Conservation (phyloP, 2,329 filamentous ascomycete genomes). For the Diaporthe nobilis region DNA sequence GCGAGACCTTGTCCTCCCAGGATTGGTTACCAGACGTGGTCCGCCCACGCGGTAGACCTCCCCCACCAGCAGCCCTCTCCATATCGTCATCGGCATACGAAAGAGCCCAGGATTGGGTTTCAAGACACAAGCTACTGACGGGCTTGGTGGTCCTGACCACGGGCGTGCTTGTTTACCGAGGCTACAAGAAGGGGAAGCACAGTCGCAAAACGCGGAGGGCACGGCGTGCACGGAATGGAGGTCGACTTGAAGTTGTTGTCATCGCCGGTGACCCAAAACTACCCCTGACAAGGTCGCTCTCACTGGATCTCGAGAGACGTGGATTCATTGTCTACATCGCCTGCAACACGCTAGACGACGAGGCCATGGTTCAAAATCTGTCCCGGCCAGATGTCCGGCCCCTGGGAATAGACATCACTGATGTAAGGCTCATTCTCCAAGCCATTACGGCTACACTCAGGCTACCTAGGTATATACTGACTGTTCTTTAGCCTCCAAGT, state of each 20-base stretch:
- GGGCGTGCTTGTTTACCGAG: slow-evolving; percentile 72
- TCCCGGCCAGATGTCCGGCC: slow-evolving; percentile 86
- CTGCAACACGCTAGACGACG: slow-evolving; percentile 87
- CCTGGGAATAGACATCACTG: slow-evolving; percentile 84
- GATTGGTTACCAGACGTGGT: slow-evolving; percentile 81
- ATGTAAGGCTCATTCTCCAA: slow-evolving; percentile 67
- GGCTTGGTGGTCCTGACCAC: slow-evolving; percentile 79
- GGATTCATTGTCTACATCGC: slow-evolving; percentile 96
- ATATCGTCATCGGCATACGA: slow-evolving; percentile 58
- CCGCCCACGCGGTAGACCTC: slow-evolving; percentile 69
- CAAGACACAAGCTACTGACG: slow-evolving; percentile 79
- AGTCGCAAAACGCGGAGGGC: slow-evolving; percentile 80
- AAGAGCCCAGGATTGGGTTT: slow-evolving; percentile 78
- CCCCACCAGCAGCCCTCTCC: slow-evolving; percentile 53
- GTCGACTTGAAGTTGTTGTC: slow-evolving; percentile 87
- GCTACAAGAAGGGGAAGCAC: slow-evolving; percentile 66
- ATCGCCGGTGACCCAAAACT: slow-evolving; percentile 90
- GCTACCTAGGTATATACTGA: slow-evolving; percentile 9
- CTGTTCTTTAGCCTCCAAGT: slow-evolving; percentile 69
- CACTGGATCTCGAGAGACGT: slow-evolving; percentile 88
- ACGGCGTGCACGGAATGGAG: slow-evolving; percentile 84
- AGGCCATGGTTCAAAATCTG: slow-evolving; percentile 81
- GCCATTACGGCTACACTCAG: background rate
- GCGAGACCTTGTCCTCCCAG: slow-evolving; percentile 76
- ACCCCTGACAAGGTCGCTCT: slow-evolving; percentile 85